Conservation (phyloP, 139 green algal species). For the Chlamydomonas incerta region DNA sequence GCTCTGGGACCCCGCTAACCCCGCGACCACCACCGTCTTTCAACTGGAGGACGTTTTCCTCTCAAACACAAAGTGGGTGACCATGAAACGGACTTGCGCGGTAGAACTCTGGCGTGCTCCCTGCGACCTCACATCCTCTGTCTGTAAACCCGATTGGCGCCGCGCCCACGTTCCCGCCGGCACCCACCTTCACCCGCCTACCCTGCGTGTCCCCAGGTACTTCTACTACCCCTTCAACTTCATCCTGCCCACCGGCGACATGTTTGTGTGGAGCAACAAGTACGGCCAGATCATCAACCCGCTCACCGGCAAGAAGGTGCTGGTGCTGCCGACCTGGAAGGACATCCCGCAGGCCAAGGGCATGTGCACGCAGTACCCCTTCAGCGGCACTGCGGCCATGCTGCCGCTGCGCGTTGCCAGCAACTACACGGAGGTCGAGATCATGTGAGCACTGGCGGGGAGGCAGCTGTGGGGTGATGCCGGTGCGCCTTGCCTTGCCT, state of each 20-base stretch:
- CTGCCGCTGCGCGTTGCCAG: constrained; percentile 30
- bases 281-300: constrained; percentile 48
- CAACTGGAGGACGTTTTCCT: constrained; percentile 18
- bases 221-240: constrained; percentile 62
- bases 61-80: background rate
- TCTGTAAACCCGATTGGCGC: no score
- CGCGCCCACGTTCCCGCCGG: no score
- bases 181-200: no score
- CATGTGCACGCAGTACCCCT: constrained; percentile 45
- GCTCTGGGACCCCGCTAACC: constrained; percentile 41
- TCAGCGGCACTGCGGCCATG: constrained; percentile 45
- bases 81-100: no score
- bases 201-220: constrained; percentile 8
- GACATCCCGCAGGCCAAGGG: background rate
- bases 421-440: constrained; percentile 36
- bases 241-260: constrained; percentile 43
- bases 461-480: no score
- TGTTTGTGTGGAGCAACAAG: constrained; percentile 46
- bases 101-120: no score
- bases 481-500: no score
- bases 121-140: no score
- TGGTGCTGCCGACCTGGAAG: constrained; percentile 26
- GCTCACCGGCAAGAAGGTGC: constrained; percentile 4
- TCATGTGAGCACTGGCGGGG: no score
- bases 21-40: constrained; percentile 12